Evolutionary conservation across 2,329 filamentous ascomycete genomes (phyloP), one percentile per base, ranked within the genome.

Genomic region (Dactylonectria estremocensis): DNA sequence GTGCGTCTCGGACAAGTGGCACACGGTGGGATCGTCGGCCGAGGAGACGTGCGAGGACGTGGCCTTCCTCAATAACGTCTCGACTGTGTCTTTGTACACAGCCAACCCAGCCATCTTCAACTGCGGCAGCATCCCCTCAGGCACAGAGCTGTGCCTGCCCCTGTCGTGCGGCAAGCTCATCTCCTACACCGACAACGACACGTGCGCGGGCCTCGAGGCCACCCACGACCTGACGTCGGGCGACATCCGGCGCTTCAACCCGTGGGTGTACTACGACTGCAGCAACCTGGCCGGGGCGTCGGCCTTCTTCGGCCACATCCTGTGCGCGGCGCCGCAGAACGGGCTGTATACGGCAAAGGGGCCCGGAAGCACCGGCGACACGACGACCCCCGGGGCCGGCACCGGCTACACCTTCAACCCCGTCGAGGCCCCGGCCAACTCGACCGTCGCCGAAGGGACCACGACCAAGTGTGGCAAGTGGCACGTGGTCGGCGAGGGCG

Each of bases 41-140:
- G 69, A 66, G 7, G 69, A 76, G n/a, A 72, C 69, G 1, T 75
- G 70, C 46, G 67, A 75, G 24, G 24, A 28, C 24, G 24, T 28
- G 4, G 24, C 24, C 54, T 62, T 43, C 4, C 63, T 76, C 11
- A 64, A 70, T 1, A 48, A 67, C 5, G 52, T 35, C 2, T 52
- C 28, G 1, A 62, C 71, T n/a, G 68, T 74, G 31, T 55, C 61
- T 3, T 63, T 71, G 18, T 73, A 69, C 40, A 58, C 64, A 3
- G 50, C 18, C 5, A 75, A 76, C 52, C 65, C 62, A 10, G 22
- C 67, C 0, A 67, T 57, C 3, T 20, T 16, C n/a, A 59, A 73
- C 46, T 75, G 66, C 31, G 49, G 18, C 48, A 22, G 48, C 8
- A 24, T 74, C 8, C 43, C 49, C 10, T n/a, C 37, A 10, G 72